Base-by-base conservation (phyloP, 257 asterid species). In the Craterostigma plantagineum region DNA sequence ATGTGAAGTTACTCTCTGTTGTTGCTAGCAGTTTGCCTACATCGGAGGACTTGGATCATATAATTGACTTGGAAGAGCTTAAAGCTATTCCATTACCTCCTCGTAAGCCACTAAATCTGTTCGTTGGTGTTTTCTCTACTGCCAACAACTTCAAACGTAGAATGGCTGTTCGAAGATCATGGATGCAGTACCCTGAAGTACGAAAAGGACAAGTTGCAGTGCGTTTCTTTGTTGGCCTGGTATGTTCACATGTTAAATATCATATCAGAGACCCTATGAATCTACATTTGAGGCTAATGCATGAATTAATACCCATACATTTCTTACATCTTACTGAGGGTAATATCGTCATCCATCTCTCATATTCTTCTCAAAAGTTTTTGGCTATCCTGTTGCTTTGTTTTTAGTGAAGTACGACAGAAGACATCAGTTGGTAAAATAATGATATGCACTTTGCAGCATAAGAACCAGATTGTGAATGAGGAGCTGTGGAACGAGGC, bases 141-240 rank as follows among this genome's bases (percentile, higher is more conserved):
- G 72, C 99, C 46, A 90, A 90, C 68, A 90, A 83, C 67, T 83
- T 90, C 62, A 83, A 77, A 60, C 96, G 92, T 48, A 65, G 99
- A 69, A 90, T 90, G 99, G 92, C 96, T 14, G 96, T 83, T 36
- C 71, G 95, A 56, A 77, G 96, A 69, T 77, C 99, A 5, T 90
- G 99, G 99, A 83, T 90, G 94, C 99, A 90, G 64, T 83, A 83
- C 60, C 71, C 72, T 34, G 71, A 77, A 43, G 94, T 80, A 51
- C 83, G 87, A 10, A 67, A 91, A 38, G 94, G 96, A 45, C 56
- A 62, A 55, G 95, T 77, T 50, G 94, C 86, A 34, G 94, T 79
- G 48, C 99, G 92, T n/a, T 90, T 90, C 63, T 90, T 83, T 48
- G 96, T 90, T 67, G 96, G 99, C 45, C 67, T 90, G 91, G 99